Conservation (phyloP, 176 grass and related monocot genomes). For the Triticum urartu region DNA sequence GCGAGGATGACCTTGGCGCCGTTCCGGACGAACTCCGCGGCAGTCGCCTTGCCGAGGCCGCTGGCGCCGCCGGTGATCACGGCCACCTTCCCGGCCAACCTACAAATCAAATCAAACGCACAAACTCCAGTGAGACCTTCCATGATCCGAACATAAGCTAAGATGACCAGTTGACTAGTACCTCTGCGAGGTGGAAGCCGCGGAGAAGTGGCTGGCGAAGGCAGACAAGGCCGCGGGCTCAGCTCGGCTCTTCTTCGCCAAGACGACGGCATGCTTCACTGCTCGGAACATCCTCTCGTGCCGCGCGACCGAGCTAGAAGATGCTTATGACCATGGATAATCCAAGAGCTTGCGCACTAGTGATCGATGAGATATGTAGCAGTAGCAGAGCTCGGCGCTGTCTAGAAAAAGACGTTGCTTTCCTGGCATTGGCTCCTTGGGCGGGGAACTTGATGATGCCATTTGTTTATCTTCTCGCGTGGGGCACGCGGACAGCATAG, state of each 20-base stretch:
- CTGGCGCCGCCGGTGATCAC: slow-evolving; percentile 42
- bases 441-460: background rate
- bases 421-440: background rate
- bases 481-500: background rate
- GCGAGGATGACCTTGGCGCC: slow-evolving; percentile 40
- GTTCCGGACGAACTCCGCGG: slow-evolving; percentile 17
- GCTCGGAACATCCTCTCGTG: background rate
- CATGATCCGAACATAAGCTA: background rate
- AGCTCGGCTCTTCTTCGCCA: background rate
- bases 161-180: background rate
- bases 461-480: background rate
- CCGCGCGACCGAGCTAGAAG: background rate
- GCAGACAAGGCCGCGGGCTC: background rate
- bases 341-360: background rate
- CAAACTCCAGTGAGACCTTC: too few relatives aligned
- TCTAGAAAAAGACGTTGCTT: background rate
- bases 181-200: background rate
- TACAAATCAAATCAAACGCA: background rate
- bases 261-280: background rate
- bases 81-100: slow-evolving; percentile 41
- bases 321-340: background rate
- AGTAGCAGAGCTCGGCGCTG: background rate
- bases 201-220: background rate
- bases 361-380: background rate
- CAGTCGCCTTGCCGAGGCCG: slow-evolving; percentile 37